Conservation (phyloP, 2,329 filamentous ascomycete species). For the Aspergillus nomiae region DNA sequence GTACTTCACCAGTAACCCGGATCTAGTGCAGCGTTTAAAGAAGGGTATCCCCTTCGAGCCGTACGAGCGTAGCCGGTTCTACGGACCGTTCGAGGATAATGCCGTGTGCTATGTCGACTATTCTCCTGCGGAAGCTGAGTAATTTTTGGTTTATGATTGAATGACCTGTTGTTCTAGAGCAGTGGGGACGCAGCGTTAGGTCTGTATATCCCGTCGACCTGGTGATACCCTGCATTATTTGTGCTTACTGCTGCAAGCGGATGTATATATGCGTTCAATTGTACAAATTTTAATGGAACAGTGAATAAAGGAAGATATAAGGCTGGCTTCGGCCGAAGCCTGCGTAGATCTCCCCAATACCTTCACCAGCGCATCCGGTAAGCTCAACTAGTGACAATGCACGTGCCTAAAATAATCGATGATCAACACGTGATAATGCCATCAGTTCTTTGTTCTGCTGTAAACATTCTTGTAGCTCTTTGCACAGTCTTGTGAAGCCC, state of each 20-base stretch:
- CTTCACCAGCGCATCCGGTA: background rate
- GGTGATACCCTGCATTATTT: background rate
- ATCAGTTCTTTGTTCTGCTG: background rate
- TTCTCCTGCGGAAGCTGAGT: slow-evolving; percentile 13
- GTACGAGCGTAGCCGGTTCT: slow-evolving; percentile 51
- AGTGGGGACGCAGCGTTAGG: background rate
- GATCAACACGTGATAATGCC: background rate
- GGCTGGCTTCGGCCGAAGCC: background rate
- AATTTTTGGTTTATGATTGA: background rate
- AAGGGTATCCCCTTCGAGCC: slow-evolving; percentile 41
- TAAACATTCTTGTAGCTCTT: background rate
- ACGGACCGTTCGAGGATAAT: slow-evolving; percentile 42
- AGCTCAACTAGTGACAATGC: background rate
- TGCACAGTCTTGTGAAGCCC: background rate
- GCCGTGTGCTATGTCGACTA: slow-evolving; percentile 35
- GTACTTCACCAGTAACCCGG: slow-evolving; percentile 53
- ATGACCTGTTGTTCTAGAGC: background rate
- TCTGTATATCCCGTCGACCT: background rate
- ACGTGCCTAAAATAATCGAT: background rate
- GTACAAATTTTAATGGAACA: background rate
- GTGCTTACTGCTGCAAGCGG: background rate
- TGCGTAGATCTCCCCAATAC: background rate
- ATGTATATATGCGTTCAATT: background rate
- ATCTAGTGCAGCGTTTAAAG: slow-evolving; percentile 49
- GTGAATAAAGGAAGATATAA: background rate